Evolutionary conservation across 169 alveolate genomes (phyloP), one percentile per base, ranked within the genome.

Genomic region (Cryptosporidium viatorum): DNA sequence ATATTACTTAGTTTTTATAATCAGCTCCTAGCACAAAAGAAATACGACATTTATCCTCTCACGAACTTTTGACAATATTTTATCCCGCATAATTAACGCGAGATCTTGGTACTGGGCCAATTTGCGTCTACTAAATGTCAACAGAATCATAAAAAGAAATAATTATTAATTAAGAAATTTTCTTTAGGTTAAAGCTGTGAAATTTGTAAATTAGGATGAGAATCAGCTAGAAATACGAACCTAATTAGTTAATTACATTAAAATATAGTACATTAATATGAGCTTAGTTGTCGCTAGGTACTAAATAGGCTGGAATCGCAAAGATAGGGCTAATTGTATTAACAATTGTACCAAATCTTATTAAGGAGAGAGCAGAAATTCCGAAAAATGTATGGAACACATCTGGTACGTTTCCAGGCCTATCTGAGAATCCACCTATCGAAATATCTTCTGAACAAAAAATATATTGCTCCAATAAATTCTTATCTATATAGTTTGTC

Each of bases 351-450:
- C 51, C 84, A 59, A 50, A 48, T 50, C 85, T 93, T 91, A 95
- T 94, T 70, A 97, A 92, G 52, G 98, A 94, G 10, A 97, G 86
- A 10, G 98, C 99, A 35, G 99, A 97, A 3, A 97, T 86, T 29
- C 98, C 99, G 87, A 97, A 97, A 87, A 97, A 97, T 39, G 99
- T 96, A 92, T 97, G 99, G 89, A 97, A 97, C 21, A 97, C 98
- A 84, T 97, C 99, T 33, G 97, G 95, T 48, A 96, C 95, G 93
- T 96, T 96, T 41, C 97, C 99, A 31, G 99, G 99, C 70, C 98
- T 94, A 92, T 96, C 98, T 51, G 98, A 97, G 35, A 97, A 96
- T 12, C 99, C 99, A 43, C 99, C 99, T 16, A 86, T 91, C 29
- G 95, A 96, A 35, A 73, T 85, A 84, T 97, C 98, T 91, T 97